Base-by-base conservation (phyloP, 768 basidiomycete species). In the Megacollybia marginata region DNA sequence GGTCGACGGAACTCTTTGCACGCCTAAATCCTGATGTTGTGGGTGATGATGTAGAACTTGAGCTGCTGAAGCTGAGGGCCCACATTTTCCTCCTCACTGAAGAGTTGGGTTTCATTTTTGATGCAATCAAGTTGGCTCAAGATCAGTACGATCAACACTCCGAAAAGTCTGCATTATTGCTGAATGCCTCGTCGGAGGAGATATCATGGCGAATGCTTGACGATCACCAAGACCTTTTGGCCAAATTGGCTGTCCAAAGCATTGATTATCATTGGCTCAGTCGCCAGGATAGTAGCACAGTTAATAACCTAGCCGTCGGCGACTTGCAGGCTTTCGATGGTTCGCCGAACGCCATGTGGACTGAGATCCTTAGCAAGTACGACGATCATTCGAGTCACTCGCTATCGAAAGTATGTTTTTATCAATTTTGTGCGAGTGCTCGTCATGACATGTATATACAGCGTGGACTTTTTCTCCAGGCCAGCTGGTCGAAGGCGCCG, bases 151-250 rank as follows among this genome's bases (percentile, higher is more conserved):
- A 80, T 54, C 75, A 80, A 54, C 77, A 67, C 50, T 73, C 79
- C 5, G 85, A 87, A 54, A 89, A 88, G 58, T 87, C 88, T 1
- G 88, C 91, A 1, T 72, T 92, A 43, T 75, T 89, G 47, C 67
- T 95, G 31, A 84, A 88, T 52, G 85, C 91, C 1, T 83, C 82
- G 6, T 91, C 91, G 0, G 79, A 82, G 6, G 88, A 92, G 62
- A 84, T 98, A 43, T 91, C 88, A 1, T 98, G 93, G 92, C 77
- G 76, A 52, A 93, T 97, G 90, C 67, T 95, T 13, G 86, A 85
- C 58, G 78, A 84, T 42, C 69, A 78, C 36, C 70, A 76, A 44
- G 80, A 84, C 40, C 71, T 94, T 42, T 73, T 95, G 2, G 83
- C 90, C 35, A 95, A 96, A 67, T 74, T 96, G 42, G 85, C 85